phyloP scores from a whole-genome alignment of 305 asterid species.

The Caryopteris hybrid region DNA sequence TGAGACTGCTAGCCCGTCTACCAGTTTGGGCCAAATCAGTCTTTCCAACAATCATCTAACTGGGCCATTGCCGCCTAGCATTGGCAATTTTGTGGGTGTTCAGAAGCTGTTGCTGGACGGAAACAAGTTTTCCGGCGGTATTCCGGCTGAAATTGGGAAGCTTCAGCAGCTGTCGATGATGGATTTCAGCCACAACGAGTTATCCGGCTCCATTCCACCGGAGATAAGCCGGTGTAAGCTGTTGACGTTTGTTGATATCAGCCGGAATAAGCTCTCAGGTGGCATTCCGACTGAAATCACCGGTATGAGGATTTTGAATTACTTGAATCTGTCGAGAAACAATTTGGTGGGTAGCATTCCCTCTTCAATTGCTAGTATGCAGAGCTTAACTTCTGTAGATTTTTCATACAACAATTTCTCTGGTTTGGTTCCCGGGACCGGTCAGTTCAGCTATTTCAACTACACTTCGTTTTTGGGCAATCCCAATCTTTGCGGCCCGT shows the following conservation, averaged over 20 bases:
- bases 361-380: conserved; percentile 63
- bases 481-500: conserved; percentile 84
- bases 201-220: conserved; percentile 62
- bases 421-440: conserved; percentile 84
- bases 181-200: conserved; percentile 71
- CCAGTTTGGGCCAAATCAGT: conserved; percentile 65
- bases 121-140: conserved; percentile 68
- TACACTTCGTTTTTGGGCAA: conserved; percentile 80
- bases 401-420: conserved; percentile 80
- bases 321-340: conserved; percentile 75
- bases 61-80: conserved; percentile 74
- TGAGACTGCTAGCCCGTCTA: conserved; percentile 28
- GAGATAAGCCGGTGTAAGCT: conserved; percentile 71
- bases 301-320: conserved; percentile 72
- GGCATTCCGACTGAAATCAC: conserved; percentile 76
- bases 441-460: conserved; percentile 83
- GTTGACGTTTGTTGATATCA: conserved; percentile 75
- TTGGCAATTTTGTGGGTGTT: conserved; percentile 65
- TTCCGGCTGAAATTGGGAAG: conserved; percentile 73
- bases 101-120: conserved; percentile 94
- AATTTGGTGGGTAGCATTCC: conserved; percentile 78
- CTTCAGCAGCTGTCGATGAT: conserved; percentile 83
- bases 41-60: conserved; percentile 69
- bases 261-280: conserved; percentile 72
- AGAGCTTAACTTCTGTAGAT: conserved; percentile 85